A percentile compares a stretch with the other conserved stretches of the same genome.
Conservation (phyloP, 352 stramenopile species). For the Achlya hypogyna region DNA sequence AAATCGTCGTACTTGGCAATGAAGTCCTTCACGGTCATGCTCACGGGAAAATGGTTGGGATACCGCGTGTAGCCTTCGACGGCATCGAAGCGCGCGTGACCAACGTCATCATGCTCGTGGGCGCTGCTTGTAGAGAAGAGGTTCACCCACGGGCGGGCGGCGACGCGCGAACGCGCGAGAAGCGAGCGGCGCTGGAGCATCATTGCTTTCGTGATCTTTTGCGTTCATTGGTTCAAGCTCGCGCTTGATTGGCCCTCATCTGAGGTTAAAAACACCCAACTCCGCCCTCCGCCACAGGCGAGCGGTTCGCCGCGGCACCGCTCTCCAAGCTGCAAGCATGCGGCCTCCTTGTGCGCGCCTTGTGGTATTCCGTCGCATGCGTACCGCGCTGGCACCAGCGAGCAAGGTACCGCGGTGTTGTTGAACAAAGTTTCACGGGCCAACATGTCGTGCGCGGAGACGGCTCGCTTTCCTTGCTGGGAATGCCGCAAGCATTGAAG, state of each 20-base stretch:
- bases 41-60: conserved; percentile 56
- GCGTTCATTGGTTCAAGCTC: not conserved
- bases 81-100: conserved; percentile 39
- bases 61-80: conserved; percentile 48
- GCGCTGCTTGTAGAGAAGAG: not conserved
- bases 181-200: not conserved
- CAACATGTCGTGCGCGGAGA: too few species aligned
- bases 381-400: too few species aligned
- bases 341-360: too few species aligned
- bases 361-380: too few species aligned
- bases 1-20: conserved; percentile 43
- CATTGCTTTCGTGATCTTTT: not conserved
- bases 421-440: too few species aligned
- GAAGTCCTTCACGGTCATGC: conserved; percentile 54
- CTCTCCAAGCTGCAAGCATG: too few species aligned
- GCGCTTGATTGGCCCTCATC: not conserved
- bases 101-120: not conserved
- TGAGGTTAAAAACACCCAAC: not conserved
- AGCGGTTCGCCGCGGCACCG: not conserved
- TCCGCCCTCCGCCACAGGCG: not conserved
- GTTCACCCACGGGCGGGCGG: not conserved
- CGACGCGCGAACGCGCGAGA: not conserved
- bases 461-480: too few species aligned
- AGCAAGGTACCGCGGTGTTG: too few species aligned
- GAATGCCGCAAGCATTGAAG: too few species aligned